These are phyloP conservation scores for Beauveria pseudobassiana DNA, from an alignment of 2,329 filamentous ascomycete genomes.

Conservation along the genomic window DNA sequence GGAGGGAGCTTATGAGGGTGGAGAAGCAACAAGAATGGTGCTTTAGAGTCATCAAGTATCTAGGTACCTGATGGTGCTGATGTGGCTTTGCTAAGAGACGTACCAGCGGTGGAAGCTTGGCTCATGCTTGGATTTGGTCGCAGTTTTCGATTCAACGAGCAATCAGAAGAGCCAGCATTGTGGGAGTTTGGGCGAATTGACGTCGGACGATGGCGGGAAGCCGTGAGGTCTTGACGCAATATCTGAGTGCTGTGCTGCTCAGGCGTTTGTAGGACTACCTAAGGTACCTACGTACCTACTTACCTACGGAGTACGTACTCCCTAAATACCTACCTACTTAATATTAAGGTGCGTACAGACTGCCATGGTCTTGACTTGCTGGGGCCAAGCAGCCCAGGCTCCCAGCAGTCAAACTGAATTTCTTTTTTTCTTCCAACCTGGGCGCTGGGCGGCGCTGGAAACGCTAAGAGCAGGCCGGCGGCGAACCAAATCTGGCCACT, in stretches of 20 bases:
- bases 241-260: neutral
- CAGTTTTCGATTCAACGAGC: no score
- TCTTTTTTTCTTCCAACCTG: neutral
- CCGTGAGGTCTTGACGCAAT: neutral
- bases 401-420: neutral
- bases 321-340: no score
- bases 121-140: no score
- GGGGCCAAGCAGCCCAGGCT: neutral
- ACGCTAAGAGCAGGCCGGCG: neutral
- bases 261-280: neutral
- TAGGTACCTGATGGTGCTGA: no score
- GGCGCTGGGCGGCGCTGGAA: neutral
- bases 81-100: no score
- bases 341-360: neutral
- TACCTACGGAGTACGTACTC: no score
- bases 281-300: no score
- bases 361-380: neutral
- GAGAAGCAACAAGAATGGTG: no score
- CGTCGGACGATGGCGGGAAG: neutral
- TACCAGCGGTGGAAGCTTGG: no score
- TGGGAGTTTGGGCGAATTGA: no score
- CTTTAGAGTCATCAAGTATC: no score
- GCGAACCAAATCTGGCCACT: neutral
- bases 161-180: no score
- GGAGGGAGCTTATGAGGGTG: neutral